Evolutionary conservation across 2,329 filamentous ascomycete genomes (phyloP).

Genomic region (Mollisia scopiformis): DNA sequence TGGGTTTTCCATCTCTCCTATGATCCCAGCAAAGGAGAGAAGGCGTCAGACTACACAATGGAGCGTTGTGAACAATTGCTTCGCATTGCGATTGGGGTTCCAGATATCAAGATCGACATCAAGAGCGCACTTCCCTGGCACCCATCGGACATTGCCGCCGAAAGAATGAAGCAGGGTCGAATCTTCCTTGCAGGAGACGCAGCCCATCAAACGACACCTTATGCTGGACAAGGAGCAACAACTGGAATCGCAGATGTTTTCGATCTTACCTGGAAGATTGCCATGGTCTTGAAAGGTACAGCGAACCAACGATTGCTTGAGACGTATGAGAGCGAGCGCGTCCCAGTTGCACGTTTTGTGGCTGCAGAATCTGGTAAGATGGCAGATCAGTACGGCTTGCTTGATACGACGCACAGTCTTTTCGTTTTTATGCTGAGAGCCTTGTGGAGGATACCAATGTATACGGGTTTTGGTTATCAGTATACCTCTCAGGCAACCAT

Average conservation of each 20-base stretch:
- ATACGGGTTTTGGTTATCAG: conserved; percentile 20
- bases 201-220: conserved; percentile 51
- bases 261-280: conserved; percentile 48
- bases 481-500: conserved; percentile 14
- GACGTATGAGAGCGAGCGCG: conserved; percentile 44
- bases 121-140: conserved; percentile 40
- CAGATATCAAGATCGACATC: conserved; percentile 36
- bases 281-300: conserved; percentile 35
- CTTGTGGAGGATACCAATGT: conserved; percentile 3
- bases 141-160: conserved; percentile 34
- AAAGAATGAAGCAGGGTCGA: conserved; percentile 32
- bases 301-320: conserved; percentile 34
- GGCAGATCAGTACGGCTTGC: conserved; percentile 19
- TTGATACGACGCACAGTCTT: background rate
- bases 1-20: conserved; percentile 36
- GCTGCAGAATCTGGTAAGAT: conserved; percentile 14
- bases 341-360: conserved; percentile 36
- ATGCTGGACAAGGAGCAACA: conserved; percentile 46
- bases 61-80: conserved; percentile 31
- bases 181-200: conserved; percentile 51
- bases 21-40: conserved; percentile 27
- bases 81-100: conserved; percentile 35
- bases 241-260: conserved; percentile 43
- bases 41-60: conserved; percentile 21
- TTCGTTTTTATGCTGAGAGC: background rate